phyloP scores from a whole-genome alignment of 352 stramenopile genomes.

The Globisporangium cederbergense region DNA sequence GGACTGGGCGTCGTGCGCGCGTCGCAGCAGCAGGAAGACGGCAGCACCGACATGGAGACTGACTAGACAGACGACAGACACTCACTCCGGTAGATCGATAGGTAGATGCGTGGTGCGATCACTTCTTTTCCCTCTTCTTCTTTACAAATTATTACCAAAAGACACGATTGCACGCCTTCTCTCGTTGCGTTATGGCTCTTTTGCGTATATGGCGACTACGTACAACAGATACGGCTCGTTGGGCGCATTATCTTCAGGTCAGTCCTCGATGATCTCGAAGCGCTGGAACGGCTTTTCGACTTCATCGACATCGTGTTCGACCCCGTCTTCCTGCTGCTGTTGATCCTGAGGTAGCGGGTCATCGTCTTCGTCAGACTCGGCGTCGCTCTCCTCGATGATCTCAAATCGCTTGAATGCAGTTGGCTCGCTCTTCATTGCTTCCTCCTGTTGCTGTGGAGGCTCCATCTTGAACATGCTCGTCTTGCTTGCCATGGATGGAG shows the following conservation, averaged over 20 bases:
- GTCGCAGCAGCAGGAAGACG: constrained; percentile 28
- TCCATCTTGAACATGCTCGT: constrained; percentile 3
- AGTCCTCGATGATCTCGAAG: constrained; percentile 58
- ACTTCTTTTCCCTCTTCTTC: not conserved
- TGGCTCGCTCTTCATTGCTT: not conserved
- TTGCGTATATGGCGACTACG: not conserved
- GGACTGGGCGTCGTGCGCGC: constrained; percentile 62
- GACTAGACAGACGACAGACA: constrained; percentile 23
- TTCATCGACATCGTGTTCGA: constrained; percentile 9
- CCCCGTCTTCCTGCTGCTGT: constrained; percentile 6
- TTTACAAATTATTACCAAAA: constrained; percentile 8
- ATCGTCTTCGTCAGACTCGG: constrained; percentile 14
- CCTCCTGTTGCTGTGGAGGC: not conserved
- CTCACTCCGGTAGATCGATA: constrained; percentile 2
- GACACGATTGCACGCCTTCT: not conserved
- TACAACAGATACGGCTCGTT: not conserved
- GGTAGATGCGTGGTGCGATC: not conserved
- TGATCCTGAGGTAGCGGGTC: constrained; percentile 1
- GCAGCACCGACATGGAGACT: constrained; percentile 41
- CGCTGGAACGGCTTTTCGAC: constrained; percentile 31
- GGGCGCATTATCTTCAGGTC: constrained; percentile 11
- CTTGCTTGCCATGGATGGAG: constrained; percentile 5
- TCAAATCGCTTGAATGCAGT: constrained; percentile 62
- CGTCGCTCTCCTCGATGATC: constrained; percentile 54
- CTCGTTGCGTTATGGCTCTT: not conserved